These are phyloP conservation scores for Botrytis fabae DNA, from an alignment of 2,329 filamentous ascomycete genomes.

Conservation along the genomic window DNA sequence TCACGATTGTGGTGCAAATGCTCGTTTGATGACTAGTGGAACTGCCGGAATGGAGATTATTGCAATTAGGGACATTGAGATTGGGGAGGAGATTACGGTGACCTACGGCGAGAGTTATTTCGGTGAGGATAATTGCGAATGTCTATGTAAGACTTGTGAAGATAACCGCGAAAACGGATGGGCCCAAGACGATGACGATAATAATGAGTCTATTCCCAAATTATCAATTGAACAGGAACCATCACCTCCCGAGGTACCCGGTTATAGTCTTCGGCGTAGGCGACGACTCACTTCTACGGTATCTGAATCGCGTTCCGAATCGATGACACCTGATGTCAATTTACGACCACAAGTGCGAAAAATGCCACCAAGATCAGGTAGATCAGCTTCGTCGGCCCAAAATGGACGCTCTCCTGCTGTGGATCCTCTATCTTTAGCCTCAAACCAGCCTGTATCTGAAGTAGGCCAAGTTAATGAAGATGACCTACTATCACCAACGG, in stretches of 20 bases:
- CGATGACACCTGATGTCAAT: slow-evolving; percentile 54
- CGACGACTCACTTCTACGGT: slow-evolving; percentile 49
- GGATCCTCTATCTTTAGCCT: slow-evolving; percentile 33
- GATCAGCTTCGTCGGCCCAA: slow-evolving; percentile 31
- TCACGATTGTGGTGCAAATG: slow-evolving; percentile 94
- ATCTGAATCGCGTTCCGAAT: slow-evolving; percentile 55
- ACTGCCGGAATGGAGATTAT: slow-evolving; percentile 89
- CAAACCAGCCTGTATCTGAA: slow-evolving; percentile 1
- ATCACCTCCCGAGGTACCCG: slow-evolving; percentile 31
- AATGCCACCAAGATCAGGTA: slow-evolving; percentile 32
- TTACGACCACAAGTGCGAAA: slow-evolving; percentile 38
- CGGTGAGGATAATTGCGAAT: slow-evolving; percentile 91
- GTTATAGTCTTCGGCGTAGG: slow-evolving; percentile 58
- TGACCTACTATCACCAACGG: slow-evolving; percentile 1
- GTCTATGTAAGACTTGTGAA: slow-evolving; percentile 88
- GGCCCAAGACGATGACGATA: slow-evolving; percentile 54
- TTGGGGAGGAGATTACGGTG: slow-evolving; percentile 94
- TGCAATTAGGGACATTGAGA: slow-evolving; percentile 75
- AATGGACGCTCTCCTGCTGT: slow-evolving; percentile 30
- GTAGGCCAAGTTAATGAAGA: not conserved
- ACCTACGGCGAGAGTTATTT: slow-evolving; percentile 97
- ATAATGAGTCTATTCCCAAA: slow-evolving; percentile 33
- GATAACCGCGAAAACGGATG: slow-evolving; percentile 75
- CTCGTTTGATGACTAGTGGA: slow-evolving; percentile 78
- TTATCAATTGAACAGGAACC: slow-evolving; percentile 38